Conservation (phyloP, 345 rosid genomes). For the Camelina hispida region DNA sequence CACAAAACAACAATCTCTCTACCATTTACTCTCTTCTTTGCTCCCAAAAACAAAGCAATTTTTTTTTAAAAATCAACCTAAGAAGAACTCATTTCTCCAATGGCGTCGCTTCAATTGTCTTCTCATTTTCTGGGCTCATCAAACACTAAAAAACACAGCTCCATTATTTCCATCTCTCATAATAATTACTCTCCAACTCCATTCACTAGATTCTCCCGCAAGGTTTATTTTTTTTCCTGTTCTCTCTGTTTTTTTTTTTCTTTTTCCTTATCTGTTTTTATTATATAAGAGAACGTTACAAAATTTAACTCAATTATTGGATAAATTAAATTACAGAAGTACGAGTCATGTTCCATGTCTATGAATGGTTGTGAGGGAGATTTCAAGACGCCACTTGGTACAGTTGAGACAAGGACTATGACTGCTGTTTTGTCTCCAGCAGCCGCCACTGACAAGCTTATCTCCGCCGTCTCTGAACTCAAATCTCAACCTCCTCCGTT, state of each 20-base stretch:
- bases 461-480: slow-evolving; percentile 56
- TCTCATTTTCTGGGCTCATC: slow-evolving; percentile 36
- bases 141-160: slow-evolving; percentile 29
- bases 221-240: neutral
- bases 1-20: neutral
- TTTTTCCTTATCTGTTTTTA: neutral
- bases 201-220: slow-evolving; percentile 38
- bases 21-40: neutral
- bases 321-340: slow-evolving; percentile 22
- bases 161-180: slow-evolving; percentile 19
- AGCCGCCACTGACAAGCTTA: slow-evolving; percentile 61
- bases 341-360: slow-evolving; percentile 49
- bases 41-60: slow-evolving; percentile 9
- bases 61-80: neutral
- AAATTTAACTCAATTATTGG: neutral
- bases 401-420: slow-evolving; percentile 59
- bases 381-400: slow-evolving; percentile 55
- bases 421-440: slow-evolving; percentile 54
- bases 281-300: neutral
- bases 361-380: slow-evolving; percentile 84
- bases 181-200: neutral
- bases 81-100: slow-evolving; percentile 9
- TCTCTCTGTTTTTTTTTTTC: neutral
- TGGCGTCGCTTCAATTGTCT: slow-evolving; percentile 38
- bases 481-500: slow-evolving; percentile 60